Percentiles rank a stretch among this genome's conserved stretches.
phyloP scores from a whole-genome alignment of 228 moss, liverwort and hornwort species.

The Sphagnum fallax region DNA sequence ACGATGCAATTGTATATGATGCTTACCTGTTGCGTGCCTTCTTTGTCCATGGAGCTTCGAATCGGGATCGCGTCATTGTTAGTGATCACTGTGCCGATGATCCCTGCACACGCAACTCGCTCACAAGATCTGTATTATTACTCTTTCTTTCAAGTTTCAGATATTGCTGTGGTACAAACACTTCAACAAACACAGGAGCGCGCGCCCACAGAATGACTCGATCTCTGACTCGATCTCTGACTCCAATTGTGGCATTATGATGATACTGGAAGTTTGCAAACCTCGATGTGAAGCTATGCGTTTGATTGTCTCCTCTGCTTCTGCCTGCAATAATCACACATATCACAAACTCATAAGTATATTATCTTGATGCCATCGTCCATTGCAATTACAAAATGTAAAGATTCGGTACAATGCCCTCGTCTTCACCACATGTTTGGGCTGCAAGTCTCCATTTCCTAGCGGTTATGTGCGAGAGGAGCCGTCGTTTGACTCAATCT shows the following conservation, averaged over 20 bases:
- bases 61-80: constrained; percentile 76
- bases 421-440: too few relatives aligned
- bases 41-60: constrained; percentile 67
- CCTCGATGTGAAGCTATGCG: constrained; percentile 86
- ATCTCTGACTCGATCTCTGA: too few relatives aligned
- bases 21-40: constrained; percentile 46
- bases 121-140: not conserved
- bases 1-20: too few relatives aligned
- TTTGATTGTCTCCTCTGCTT: constrained; percentile 85
- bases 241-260: too few relatives aligned
- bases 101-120: constrained; percentile 23
- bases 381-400: not conserved
- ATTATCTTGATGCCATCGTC: not conserved
- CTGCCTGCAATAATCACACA: constrained; percentile 39
- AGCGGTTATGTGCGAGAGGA: too few relatives aligned
- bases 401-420: too few relatives aligned
- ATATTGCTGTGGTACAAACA: not conserved
- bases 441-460: too few relatives aligned
- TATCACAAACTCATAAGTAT: not conserved
- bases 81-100: constrained; percentile 67
- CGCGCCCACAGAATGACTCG: not conserved
- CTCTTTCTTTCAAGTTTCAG: not conserved
- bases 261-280: constrained; percentile 2
- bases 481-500: not conserved
- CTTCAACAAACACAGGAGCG: not conserved